These are phyloP conservation scores for Termitomyces sp. DNA, from an alignment of 768 basidiomycete species.

Conservation along the genomic window DNA sequence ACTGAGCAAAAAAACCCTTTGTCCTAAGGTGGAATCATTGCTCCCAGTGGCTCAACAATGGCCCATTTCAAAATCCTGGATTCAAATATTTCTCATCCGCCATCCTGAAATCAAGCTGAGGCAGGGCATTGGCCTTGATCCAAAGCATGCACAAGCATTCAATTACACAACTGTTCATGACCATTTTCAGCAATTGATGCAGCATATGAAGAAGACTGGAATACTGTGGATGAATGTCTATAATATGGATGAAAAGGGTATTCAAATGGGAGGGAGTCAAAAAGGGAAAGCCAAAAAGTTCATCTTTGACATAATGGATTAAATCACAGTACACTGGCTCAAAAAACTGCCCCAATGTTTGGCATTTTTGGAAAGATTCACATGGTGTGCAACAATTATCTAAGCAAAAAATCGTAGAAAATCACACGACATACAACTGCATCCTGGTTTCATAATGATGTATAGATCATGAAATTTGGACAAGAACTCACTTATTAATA, in stretches of 20 bases:
- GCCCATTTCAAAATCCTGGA: not conserved
- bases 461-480: too few relatives aligned
- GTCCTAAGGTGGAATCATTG: not conserved
- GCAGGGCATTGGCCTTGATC: slow-evolving; percentile 25
- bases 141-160: slow-evolving; percentile 25
- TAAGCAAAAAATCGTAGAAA: too few relatives aligned
- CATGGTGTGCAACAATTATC: too few relatives aligned
- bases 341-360: too few relatives aligned
- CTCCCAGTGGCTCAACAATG: not conserved
- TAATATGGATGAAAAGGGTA: slow-evolving; percentile 13
- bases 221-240: slow-evolving; percentile 25
- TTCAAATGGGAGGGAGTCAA: not conserved
- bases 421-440: too few relatives aligned
- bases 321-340: not conserved
- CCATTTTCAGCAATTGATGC: slow-evolving; percentile 18
- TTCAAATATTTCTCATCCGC: not conserved
- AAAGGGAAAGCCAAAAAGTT: slow-evolving; percentile 17
- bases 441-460: too few relatives aligned
- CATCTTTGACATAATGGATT: slow-evolving; percentile 9
- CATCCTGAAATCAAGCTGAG: slow-evolving; percentile 5
- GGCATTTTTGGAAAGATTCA: too few relatives aligned
- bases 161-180: slow-evolving; percentile 22
- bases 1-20: not conserved
- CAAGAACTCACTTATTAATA: too few relatives aligned
- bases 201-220: slow-evolving; percentile 14